Percentiles rank a stretch among this genome's conserved stretches.
These are phyloP conservation scores for Solanum chiquidenum DNA, from an alignment of 257 asterid genomes.

Conservation along the genomic window DNA sequence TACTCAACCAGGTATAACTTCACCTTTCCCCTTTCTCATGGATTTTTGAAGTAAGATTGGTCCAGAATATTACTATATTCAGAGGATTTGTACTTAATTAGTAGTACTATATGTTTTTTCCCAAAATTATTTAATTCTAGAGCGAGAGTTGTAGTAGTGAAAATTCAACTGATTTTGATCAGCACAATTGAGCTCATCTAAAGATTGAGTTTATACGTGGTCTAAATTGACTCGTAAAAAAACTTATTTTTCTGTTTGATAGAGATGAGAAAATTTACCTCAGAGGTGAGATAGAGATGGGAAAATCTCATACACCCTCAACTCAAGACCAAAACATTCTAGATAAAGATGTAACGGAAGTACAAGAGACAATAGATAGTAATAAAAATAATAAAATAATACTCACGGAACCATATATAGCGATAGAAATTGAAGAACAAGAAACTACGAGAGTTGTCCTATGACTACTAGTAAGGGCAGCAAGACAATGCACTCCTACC, in stretches of 20 bases:
- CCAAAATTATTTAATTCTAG: neutral
- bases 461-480: neutral
- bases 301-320: too few species aligned
- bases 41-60: neutral
- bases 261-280: neutral
- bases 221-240: neutral
- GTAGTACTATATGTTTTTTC: neutral
- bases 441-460: neutral
- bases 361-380: too few species aligned
- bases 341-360: too few species aligned
- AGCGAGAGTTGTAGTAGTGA: neutral
- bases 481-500: neutral
- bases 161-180: neutral
- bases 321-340: too few species aligned
- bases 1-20: slow-evolving; percentile 25
- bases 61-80: neutral
- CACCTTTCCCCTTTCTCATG: neutral
- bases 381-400: too few species aligned
- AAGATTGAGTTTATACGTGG: neutral
- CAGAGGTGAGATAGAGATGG: too few species aligned
- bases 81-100: neutral
- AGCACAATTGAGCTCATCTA: neutral
- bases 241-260: neutral
- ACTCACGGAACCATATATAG: too few species aligned
- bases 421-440: neutral